Evolutionary conservation across 805 yeast genomes (phyloP).

Genomic region (Wickerhamia fluorescens): DNA sequence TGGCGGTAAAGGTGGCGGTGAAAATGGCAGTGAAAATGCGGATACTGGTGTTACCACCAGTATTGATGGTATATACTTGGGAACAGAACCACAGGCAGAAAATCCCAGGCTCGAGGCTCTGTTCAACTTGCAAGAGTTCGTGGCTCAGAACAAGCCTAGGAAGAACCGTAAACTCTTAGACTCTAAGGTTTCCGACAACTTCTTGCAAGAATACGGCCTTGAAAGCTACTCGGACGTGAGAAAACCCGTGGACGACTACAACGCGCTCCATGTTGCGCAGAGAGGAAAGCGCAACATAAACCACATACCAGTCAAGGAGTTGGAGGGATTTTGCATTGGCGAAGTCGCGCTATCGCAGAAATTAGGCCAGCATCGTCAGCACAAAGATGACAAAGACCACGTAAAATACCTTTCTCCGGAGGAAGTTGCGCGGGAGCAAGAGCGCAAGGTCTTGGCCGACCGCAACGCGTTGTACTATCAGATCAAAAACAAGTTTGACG

Average conservation of each 20-base stretch:
- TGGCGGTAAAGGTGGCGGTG: too few species aligned
- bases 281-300: constrained; percentile 13
- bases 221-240: constrained; percentile 23
- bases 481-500: constrained; percentile 23
- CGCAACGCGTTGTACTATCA: constrained; percentile 21
- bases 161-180: constrained; percentile 24
- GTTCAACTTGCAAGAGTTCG: constrained; percentile 16
- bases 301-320: constrained; percentile 18
- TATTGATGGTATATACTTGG: constrained; percentile 33
- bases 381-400: constrained; percentile 4
- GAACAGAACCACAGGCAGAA: constrained; percentile 10
- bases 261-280: constrained; percentile 13
- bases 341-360: constrained; percentile 9
- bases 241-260: constrained; percentile 19
- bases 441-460: constrained; percentile 17
- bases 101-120: constrained; percentile 10
- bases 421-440: constrained; percentile 20
- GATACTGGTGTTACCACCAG: not conserved
- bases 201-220: constrained; percentile 35
- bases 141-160: constrained; percentile 9
- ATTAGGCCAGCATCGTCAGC: constrained; percentile 2
- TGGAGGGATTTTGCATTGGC: constrained; percentile 34
- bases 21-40: too few species aligned
- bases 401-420: constrained; percentile 15
- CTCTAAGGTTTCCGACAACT: constrained; percentile 22